Conservation (phyloP, 345 rosid genomes). For the Triadica sebifera region DNA sequence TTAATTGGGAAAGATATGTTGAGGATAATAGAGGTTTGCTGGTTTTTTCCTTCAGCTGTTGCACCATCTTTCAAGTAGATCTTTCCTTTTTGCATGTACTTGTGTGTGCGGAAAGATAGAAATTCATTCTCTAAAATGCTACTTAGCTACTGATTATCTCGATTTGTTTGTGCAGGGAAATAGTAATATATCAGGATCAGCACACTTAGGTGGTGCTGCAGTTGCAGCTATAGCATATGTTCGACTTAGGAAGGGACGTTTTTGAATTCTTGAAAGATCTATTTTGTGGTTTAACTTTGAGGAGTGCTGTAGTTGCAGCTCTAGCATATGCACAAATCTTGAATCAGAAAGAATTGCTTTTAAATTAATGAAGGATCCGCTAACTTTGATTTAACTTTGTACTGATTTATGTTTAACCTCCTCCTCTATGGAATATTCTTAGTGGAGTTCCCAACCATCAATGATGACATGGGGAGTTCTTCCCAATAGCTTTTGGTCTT, state of each 20-base stretch:
- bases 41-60: not conserved
- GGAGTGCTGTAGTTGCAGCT: no score
- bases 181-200: conserved; percentile 77
- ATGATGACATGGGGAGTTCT: no score
- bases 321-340: no score
- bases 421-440: no score
- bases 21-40: conserved; percentile 64
- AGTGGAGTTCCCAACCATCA: no score
- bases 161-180: conserved; percentile 52
- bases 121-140: not conserved
- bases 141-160: not conserved
- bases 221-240: conserved; percentile 85
- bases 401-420: no score
- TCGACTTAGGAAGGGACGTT: conserved; percentile 57
- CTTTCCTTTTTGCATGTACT: not conserved
- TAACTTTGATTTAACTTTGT: no score
- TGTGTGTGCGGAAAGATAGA: not conserved
- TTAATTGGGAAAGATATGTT: conserved; percentile 65
- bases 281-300: not conserved
- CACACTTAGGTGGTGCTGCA: conserved; percentile 92
- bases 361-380: no score
- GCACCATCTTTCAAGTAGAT: not conserved
- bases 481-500: no score
- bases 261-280: conserved; percentile 26
- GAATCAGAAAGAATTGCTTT: no score